These are phyloP conservation scores for Monilinia aucupariae DNA, from an alignment of 2,329 filamentous ascomycete genomes.

Conservation along the genomic window DNA sequence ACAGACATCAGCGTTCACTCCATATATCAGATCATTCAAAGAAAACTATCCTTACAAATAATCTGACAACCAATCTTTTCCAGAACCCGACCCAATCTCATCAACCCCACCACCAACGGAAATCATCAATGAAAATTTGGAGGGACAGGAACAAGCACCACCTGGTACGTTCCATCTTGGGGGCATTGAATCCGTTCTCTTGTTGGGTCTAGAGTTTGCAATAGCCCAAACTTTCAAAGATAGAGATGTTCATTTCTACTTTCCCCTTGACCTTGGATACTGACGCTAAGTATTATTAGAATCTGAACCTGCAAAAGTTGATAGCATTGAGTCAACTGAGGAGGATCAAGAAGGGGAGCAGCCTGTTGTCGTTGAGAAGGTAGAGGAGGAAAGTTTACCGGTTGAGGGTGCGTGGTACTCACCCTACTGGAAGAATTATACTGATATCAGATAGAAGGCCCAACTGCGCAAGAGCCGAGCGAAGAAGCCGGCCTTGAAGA, in stretches of 20 bases:
- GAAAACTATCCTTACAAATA: not conserved
- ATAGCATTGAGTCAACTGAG: not conserved
- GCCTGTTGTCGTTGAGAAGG: not conserved
- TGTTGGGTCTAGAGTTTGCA: not conserved
- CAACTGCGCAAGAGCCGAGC: not conserved
- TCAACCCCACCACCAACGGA: not conserved
- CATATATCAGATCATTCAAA: not conserved
- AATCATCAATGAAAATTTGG: not conserved
- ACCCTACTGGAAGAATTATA: not conserved
- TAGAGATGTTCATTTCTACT: not conserved
- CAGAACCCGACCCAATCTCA: not conserved
- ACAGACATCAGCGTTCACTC: not conserved
- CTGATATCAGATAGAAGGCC: not conserved
- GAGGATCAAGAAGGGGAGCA: not conserved
- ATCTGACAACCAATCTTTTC: not conserved
- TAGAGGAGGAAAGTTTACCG: not conserved
- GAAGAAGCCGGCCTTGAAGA: not conserved
- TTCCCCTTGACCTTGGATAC: not conserved
- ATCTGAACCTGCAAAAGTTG: not conserved
- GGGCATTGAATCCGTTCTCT: not conserved
- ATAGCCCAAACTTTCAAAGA: slow-evolving; percentile 2
- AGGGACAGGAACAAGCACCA: not conserved
- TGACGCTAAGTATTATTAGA: slow-evolving; percentile 4
- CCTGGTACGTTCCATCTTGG: slow-evolving; percentile 8
- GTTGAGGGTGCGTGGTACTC: not conserved